Conservation (phyloP, 805 yeast species). For the Priceomyces fermenticarens region DNA sequence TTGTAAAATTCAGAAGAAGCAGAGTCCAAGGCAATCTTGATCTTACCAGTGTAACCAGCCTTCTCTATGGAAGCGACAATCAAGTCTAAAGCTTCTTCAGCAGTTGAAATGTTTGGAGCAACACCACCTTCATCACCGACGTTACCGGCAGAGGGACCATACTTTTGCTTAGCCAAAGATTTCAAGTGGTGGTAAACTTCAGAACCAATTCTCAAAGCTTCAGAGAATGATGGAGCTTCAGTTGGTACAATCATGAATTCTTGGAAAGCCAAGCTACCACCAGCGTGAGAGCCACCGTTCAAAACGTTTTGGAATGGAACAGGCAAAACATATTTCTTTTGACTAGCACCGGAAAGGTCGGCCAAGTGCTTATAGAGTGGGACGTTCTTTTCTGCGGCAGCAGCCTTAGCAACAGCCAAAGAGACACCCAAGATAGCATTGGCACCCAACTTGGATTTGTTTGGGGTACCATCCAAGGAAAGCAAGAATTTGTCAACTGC, state of each 20-base stretch:
- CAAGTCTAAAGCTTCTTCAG: conserved; percentile 96
- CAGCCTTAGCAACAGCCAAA: conserved; percentile 95
- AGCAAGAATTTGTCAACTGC: conserved; percentile 83
- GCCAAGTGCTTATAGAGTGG: conserved; percentile 93
- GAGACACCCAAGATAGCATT: conserved; percentile 98
- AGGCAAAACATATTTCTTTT: conserved; percentile 88
- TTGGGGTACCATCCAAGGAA: conserved; percentile 92
- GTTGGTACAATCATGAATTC: conserved; percentile 99
- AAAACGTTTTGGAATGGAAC: conserved; percentile 99
- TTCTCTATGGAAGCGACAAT: conserved; percentile 82
- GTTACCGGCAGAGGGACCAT: conserved; percentile 98
- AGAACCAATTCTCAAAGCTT: conserved; percentile 94
- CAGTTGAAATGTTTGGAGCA: conserved; percentile 94
- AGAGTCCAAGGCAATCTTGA: conserved; percentile 90
- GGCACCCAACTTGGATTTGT: conserved; percentile 97
- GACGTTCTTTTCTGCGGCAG: conserved; percentile 91
- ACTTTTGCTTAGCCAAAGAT: conserved; percentile 86
- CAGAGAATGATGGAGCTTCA: conserved; percentile 85
- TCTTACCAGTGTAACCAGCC: conserved; percentile 95
- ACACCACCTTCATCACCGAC: conserved; percentile 99
- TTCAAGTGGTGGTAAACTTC: conserved; percentile 98
- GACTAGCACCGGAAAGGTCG: conserved; percentile 68
- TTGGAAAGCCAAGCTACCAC: conserved; percentile 98
- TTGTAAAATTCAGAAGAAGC: conserved; percentile 98
- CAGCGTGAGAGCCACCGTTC: conserved; percentile 99